Evolutionary conservation across 352 stramenopile species (phyloP).

Genomic region (Phytopythium aichiense): DNA sequence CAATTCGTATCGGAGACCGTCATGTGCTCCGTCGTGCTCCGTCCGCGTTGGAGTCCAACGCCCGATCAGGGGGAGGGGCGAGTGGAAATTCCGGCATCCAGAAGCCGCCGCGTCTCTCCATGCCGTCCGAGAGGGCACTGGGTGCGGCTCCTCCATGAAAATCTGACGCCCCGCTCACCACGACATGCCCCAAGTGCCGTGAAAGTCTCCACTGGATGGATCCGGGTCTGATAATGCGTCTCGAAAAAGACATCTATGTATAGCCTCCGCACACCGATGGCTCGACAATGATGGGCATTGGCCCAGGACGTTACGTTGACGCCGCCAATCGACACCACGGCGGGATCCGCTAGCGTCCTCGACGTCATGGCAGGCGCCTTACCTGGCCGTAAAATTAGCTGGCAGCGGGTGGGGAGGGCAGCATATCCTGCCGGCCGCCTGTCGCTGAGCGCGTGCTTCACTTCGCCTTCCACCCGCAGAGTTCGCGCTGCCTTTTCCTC

Average conservation of each 20-base stretch:
- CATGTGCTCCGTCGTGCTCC: no score
- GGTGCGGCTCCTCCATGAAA: no score
- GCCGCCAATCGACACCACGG: not conserved
- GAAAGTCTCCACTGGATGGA: no score
- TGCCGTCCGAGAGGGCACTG: no score
- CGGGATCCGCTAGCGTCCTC: not conserved
- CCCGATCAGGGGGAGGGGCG: no score
- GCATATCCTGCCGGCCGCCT: not conserved
- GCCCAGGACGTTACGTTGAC: not conserved
- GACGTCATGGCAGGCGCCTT: not conserved
- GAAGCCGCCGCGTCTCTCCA: no score
- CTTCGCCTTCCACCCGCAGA: not conserved
- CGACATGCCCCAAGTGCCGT: no score
- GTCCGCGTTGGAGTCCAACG: no score
- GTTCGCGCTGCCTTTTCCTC: not conserved
- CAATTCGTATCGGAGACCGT: no score
- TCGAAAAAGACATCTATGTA: not conserved
- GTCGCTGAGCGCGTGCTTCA: not conserved
- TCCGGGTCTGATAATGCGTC: not conserved
- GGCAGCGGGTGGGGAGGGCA: not conserved
- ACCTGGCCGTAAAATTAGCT: not conserved
- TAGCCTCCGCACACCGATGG: not conserved
- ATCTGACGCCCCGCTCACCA: no score
- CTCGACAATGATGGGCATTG: not conserved
- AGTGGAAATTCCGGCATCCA: no score